Evolutionary conservation across 371 early-diverging fungal species (phyloP).

Genomic region (Vairimorpha necatrix): DNA sequence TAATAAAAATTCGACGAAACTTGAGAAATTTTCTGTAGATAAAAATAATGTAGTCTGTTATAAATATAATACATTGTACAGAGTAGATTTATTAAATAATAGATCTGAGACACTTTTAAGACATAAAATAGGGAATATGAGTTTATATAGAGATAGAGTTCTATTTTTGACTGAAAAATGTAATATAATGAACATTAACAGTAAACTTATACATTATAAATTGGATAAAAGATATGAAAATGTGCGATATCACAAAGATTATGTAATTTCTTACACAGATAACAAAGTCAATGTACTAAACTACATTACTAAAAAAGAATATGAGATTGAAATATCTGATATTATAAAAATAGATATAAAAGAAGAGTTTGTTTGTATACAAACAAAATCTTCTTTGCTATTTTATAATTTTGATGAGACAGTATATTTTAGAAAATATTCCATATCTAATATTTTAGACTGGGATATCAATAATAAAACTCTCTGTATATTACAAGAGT

Average conservation of each 20-base stretch:
- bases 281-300: not conserved
- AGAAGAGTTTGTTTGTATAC: conserved; percentile 16
- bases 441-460: not conserved
- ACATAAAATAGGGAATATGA: not conserved
- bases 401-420: conserved; percentile 19
- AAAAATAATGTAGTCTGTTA: not conserved
- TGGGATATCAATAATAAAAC: not conserved
- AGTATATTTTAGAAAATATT: conserved; percentile 2
- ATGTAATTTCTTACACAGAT: not conserved
- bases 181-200: not conserved
- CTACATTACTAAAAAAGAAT: not conserved
- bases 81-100: not conserved
- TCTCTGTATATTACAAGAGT: not conserved
- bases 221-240: not conserved
- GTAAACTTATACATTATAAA: conserved; percentile 7
- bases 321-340: not conserved
- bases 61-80: not conserved
- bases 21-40: not conserved
- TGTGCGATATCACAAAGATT: not conserved
- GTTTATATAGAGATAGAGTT: not conserved
- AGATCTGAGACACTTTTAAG: not conserved
- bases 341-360: conserved; percentile 1
- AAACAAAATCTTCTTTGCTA: not conserved
- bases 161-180: not conserved
- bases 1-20: not conserved